These are phyloP conservation scores for Chaetomiaceae sp. DNA, from an alignment of 2,329 filamentous ascomycete genomes.

Conservation along the genomic window DNA sequence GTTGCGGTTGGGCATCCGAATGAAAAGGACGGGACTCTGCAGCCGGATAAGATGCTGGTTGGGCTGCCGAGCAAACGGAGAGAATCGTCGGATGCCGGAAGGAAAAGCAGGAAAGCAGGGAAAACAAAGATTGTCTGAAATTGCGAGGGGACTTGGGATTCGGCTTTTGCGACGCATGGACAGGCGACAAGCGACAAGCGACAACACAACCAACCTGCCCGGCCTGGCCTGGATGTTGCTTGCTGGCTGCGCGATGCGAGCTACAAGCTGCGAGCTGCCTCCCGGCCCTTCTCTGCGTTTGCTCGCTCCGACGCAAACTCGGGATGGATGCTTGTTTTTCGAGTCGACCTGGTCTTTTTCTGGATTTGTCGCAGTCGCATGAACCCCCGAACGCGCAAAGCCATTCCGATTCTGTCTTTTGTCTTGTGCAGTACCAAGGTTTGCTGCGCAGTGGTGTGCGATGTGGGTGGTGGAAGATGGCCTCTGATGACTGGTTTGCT, in stretches of 20 bases:
- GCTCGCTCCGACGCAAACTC: neutral
- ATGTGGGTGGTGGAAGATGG: neutral
- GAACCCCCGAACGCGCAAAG: too few relatives aligned
- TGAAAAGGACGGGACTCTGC: neutral
- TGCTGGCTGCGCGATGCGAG: too few relatives aligned
- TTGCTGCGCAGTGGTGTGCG: neutral
- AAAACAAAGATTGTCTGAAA: neutral
- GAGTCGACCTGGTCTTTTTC: neutral
- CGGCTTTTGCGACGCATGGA: neutral
- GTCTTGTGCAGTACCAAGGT: neutral
- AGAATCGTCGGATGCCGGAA: neutral
- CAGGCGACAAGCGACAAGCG: too few relatives aligned
- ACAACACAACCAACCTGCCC: too few relatives aligned
- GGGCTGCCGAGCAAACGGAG: slow-evolving; percentile 3
- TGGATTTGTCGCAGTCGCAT: too few relatives aligned
- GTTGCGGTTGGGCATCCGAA: slow-evolving; percentile 5
- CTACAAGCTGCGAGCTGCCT: neutral
- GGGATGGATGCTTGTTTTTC: neutral
- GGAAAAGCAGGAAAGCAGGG: neutral
- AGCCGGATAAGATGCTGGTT: neutral
- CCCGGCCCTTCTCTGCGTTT: neutral
- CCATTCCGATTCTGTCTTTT: too few relatives aligned
- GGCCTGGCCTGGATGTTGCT: too few relatives aligned
- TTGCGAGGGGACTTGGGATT: neutral
- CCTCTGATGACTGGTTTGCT: neutral